Evolutionary conservation across 225 moss, liverwort and hornwort species (phyloP).

Genomic region (Bryoerythrophyllum caledonicum): DNA sequence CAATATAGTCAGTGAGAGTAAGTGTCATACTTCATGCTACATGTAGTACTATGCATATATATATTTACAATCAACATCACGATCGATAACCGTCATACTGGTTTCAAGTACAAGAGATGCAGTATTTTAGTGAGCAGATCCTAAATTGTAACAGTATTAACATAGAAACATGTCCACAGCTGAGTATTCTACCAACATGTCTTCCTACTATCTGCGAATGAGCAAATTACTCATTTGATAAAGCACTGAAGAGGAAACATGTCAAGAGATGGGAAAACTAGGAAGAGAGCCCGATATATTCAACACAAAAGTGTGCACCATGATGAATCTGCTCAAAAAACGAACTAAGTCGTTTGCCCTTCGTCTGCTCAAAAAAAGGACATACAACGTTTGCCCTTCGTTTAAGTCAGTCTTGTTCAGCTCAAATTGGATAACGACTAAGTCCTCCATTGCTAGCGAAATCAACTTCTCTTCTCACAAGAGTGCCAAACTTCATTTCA

Average conservation of each 20-base stretch:
- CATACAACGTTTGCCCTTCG: background rate
- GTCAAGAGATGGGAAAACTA: background rate
- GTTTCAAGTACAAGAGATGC: background rate
- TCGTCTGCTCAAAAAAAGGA: background rate
- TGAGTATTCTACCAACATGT: background rate
- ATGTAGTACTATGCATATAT: background rate
- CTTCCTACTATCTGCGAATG: background rate
- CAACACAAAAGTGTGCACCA: background rate
- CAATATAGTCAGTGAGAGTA: background rate
- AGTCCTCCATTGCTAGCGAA: background rate
- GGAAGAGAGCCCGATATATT: background rate
- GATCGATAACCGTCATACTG: background rate
- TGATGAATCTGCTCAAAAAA: background rate
- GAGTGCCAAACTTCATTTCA: background rate
- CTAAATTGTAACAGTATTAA: constrained; percentile 11
- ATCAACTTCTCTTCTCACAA: background rate
- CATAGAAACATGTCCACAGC: background rate
- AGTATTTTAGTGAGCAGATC: constrained; percentile 7
- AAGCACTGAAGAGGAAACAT: background rate
- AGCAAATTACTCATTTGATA: too few relatives aligned
- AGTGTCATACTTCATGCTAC: background rate
- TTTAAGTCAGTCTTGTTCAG: constrained; percentile 20
- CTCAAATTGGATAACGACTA: constrained; percentile 31
- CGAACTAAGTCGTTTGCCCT: background rate
- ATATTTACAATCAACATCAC: constrained; percentile 13